Evolutionary conservation across 2,329 filamentous ascomycete genomes (phyloP), one percentile per base, ranked within the genome.

Genomic region (Aspergillus sclerotialis): DNA sequence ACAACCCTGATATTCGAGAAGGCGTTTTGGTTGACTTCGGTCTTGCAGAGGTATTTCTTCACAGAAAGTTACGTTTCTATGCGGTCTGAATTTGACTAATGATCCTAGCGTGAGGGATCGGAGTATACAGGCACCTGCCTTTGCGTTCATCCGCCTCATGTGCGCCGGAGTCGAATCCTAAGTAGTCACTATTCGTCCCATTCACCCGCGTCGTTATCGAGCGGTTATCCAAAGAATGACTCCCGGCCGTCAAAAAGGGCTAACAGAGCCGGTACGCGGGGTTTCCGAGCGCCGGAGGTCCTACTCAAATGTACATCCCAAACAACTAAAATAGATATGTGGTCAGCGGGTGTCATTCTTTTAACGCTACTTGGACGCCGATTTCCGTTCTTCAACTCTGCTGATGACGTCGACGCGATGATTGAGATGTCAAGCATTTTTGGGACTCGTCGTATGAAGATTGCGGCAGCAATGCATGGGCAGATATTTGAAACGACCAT

Each of bases 21-120:
- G 92, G 92, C 26, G 90, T 98, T 2, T 75, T 98, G 1, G 92
- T 98, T n/a, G 92, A 98, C 56, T 98, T 98, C 65, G 92, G 92
- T n/a, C 75, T 98, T 11, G 92, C 92, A 23, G 92, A 98, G 66
- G 65, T 68, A 52, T 37, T n/a, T n/a, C n/a, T n/a, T n/a, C n/a
- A n/a, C n/a, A n/a, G n/a, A n/a, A n/a, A n/a, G 52, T 38, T 35
- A 30, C 34, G 28, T 9, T 17, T 32, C 9, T 24, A 28, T 26
- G 14, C 10, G 10, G 17, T 28, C 16, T n/a, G 14, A 18, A n/a
- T n/a, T 28, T 49, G 27, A 29, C 23, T 17, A 34, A 21, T 33
- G 27, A n/a, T 36, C 33, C 38, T 30, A 63, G 58, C 72, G 80
- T 32, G 79, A 86, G 55, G 82, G 60, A n/a, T 56, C 55, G 17